Evolutionary conservation across 2,329 filamentous ascomycete genomes (phyloP).

Genomic region (Fusarium devonianum): DNA sequence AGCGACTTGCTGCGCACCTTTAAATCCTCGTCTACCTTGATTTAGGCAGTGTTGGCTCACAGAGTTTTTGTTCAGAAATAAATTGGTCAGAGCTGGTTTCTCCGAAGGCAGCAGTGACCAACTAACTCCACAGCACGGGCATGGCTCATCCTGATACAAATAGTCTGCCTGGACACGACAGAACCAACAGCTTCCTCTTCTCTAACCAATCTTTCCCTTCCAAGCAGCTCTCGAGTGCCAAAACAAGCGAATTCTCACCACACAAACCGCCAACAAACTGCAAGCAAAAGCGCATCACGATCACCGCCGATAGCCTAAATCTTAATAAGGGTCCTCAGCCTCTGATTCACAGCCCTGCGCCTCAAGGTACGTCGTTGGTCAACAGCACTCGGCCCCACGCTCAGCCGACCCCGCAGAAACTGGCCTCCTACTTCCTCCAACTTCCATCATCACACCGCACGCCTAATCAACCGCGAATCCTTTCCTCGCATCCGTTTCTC

Average conservation of each 20-base stretch:
- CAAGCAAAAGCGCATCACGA: not conserved
- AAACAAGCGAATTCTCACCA: not conserved
- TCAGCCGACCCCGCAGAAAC: conserved; percentile 40
- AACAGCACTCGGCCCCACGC: conserved; percentile 21
- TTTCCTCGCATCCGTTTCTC: not conserved
- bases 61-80: not conserved
- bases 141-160: not conserved
- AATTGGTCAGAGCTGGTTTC: conserved; percentile 7
- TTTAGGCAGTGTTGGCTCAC: no score
- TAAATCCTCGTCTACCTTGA: no score
- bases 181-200: not conserved
- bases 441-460: conserved; percentile 32
- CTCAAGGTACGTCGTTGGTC: conserved; percentile 27
- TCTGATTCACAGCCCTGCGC: conserved; percentile 25
- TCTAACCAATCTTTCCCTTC: no score
- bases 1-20: not conserved
- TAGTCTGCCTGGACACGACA: not conserved
- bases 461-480: conserved; percentile 16
- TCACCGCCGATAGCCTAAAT: conserved; percentile 1
- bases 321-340: conserved; percentile 16
- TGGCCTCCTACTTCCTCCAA: conserved; percentile 35
- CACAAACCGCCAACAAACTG: not conserved
- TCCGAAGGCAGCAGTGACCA: conserved; percentile 32
- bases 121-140: conserved; percentile 13
- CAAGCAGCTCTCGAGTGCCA: no score